Evolutionary conservation across 2,329 filamentous ascomycete species (phyloP), one percentile per base, ranked within the genome.

Genomic region (Aspergillus chevalieri): DNA sequence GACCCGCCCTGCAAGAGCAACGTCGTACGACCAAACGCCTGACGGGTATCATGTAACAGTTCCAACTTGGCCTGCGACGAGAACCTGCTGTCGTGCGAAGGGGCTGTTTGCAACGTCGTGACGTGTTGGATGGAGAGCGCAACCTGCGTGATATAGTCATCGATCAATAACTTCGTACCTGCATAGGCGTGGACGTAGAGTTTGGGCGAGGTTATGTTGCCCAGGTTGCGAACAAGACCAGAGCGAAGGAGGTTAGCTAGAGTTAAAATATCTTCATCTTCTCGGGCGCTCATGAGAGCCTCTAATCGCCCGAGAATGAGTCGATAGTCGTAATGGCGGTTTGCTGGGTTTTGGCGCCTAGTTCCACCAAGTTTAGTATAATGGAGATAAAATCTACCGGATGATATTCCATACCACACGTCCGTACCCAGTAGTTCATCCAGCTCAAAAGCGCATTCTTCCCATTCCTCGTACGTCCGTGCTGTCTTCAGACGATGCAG

Each of bases 1-100:
- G 89, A 87, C 12, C 92, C 91, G 44, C 91, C 91, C 66, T 96
- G 90, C 1, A 96, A 71, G 4, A 96, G 86, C 21, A 96, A 77
- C 1, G 87, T 90, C 49, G 85, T 93, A 56, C 90, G 79, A 8
- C 91, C 92, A 70, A 95, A 94, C 0, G 89, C 88, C 65, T 93
- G 89, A 9, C 91, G 79, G 8, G 89, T 89, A 68, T 95, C 89
- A 60, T 93, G 87, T 47, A 95, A 77, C 49, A 94, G 81, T 69
- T 95, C 88, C 48, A 95, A 75, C 72, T 95, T 95, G 50, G 83
- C 82, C 70, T 91, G 86, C 34, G 82, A 84, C 14, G 83, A 85
- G 56, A 89, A 74, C 3, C 75, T 75, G 51, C 65, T 71, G 12
- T 72, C 70, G 45, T 74, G 65, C 67, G 60, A 71, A 0, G 77